Base-by-base conservation (phyloP, 441 rosid species). In the Erysimum cheiri region DNA sequence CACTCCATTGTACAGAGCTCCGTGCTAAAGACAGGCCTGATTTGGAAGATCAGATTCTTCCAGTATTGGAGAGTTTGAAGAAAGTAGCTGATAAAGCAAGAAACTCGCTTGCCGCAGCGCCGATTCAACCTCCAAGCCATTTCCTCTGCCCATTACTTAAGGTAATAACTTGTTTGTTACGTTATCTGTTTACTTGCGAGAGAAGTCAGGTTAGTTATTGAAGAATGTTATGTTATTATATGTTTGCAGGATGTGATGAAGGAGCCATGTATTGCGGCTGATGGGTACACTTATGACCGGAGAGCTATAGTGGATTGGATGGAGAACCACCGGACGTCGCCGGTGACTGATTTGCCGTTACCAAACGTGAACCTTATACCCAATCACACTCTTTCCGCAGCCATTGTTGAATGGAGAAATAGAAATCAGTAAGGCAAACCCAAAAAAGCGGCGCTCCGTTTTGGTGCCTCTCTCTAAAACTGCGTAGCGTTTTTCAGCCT, bases 211-310 rank as follows among this genome's bases (percentile, higher is more conserved):
- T 58, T 59, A 6, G 11, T 6, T 24, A 36, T 26, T 19, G 26
- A 53, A 54, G 7, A 53, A 36, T 54, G 26, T 40, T 39, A 0
- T 22, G 33, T 26, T n/a, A n/a, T n/a, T 19, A 19, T n/a, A 32
- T 62, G 32, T 62, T 31, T 67, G 31, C 87, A 93, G 98, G 95
- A 84, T 29, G 84, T 91, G 26, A 93, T 91, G 96, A 76, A 80
- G 8, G 96, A 88, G 10, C 97, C 98, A 13, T 85, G 86, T 74
- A 93, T 93, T 60, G 97, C 98, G 36, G 87, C 96, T 11, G 97
- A 93, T 71, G 98, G 98, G 5, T 91, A 87, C 75, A 88, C 87
- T 1, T 91, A 93, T 4, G 96, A 93, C 48, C 84, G 88, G 12
- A 71, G 60, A 64, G 95, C 93, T 58, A 89, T 93, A 0, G 87